Base-by-base conservation (phyloP, 305 asterid genomes). In the Rubia balearica region DNA sequence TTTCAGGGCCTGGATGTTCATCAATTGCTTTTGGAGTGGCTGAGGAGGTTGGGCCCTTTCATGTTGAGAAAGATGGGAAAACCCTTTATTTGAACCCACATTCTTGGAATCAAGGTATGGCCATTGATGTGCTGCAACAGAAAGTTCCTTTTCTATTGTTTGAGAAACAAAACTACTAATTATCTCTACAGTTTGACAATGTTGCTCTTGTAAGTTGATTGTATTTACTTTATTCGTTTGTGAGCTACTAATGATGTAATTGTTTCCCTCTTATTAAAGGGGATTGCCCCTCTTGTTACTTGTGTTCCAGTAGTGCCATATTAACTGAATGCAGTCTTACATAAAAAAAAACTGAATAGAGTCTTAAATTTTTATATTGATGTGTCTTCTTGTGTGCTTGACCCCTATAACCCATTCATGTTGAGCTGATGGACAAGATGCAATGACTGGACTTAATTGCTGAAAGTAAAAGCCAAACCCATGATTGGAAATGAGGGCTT, bases 41-140 rank as follows among this genome's bases (percentile, higher is more conserved):
- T 67, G 97, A 93, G 87, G 97, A 93, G 81, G 46, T 93, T 70
- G 98, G 97, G 53, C 98, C 98, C 48, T 86, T 93, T 68, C 98
- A 93, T 78, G 81, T 93, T 48, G 95, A 90, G 85, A 88, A 89
- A 83, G 96, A 90, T 81, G 98, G 98, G 74, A 86, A 88, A 83
- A 84, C 80, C 72, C 89, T 90, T 71, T 93, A 93, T 79, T 80
- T 84, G 87, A 91, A 90, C 60, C 91, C 94, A 38, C 84, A 85
- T 75, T 89, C 97, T 69, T 93, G 97, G 98, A 93, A 88, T 76
- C 85, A 84, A 85, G 98, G 98, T 90, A 83, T 67, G n/a, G 2
- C n/a, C 21, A 68, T 2, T 69, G 11, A 48, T 48, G 55, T 48
- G 68, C 42, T 30, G 30, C 8, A 11, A 38, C 27, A n/a, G 22